These are phyloP conservation scores for Daldinia childiae DNA, from an alignment of 495 filamentous ascomycete genomes.

Conservation along the genomic window DNA sequence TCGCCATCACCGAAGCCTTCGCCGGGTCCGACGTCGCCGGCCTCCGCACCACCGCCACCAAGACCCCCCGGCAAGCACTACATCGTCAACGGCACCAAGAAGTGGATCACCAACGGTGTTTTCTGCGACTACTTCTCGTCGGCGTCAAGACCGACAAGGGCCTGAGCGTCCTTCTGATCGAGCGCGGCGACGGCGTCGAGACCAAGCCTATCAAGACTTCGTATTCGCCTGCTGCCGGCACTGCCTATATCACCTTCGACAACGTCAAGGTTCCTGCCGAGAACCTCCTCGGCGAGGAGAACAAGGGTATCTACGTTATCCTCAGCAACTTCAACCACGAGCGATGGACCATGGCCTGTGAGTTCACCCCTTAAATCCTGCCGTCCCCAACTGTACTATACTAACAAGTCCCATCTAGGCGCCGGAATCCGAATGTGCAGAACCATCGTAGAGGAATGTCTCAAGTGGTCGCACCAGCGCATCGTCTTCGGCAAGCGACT, in stretches of 20 bases:
- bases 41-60: conserved; percentile 80
- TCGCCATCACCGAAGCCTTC: conserved; percentile 91
- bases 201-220: conserved; percentile 85
- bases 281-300: conserved; percentile 82
- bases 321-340: conserved; percentile 89
- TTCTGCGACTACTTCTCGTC: conserved; percentile 84
- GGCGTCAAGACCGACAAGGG: conserved; percentile 86
- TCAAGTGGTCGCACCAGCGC: conserved; percentile 91
- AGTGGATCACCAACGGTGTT: conserved; percentile 93
- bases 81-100: conserved; percentile 89
- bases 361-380: conserved; percentile 2
- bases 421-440: conserved; percentile 71
- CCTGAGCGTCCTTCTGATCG: conserved; percentile 79
- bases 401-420: conserved; percentile 47
- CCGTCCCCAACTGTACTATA: neutral
- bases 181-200: conserved; percentile 73
- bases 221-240: conserved; percentile 82
- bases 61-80: conserved; percentile 83
- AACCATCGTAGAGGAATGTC: conserved; percentile 80
- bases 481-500: conserved; percentile 86
- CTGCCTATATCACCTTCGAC: conserved; percentile 83
- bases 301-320: conserved; percentile 91
- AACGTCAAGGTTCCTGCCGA: conserved; percentile 85
- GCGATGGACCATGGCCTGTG: conserved; percentile 72
- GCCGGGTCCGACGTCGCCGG: conserved; percentile 88